phyloP scores from a whole-genome alignment of 768 basidiomycete genomes.

The Chalciporus pseudorubinellus region DNA sequence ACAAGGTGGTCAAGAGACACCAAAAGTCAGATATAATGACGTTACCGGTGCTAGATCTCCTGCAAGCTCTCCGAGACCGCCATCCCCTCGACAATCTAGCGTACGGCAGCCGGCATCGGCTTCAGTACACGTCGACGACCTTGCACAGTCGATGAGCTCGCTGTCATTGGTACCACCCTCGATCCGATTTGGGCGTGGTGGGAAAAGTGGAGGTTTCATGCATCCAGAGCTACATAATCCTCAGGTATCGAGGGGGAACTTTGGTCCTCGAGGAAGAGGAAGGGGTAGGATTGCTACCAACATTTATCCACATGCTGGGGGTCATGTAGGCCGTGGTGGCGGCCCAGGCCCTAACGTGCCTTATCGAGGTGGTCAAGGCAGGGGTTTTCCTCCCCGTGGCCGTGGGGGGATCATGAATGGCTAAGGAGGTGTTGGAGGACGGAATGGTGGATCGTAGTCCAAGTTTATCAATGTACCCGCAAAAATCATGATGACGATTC shows the following conservation, averaged over 20 bases:
- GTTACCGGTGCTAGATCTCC: conserved; percentile 18
- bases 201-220: conserved; percentile 51
- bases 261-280: conserved; percentile 32
- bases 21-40: conserved; percentile 22
- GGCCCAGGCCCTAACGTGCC: conserved; percentile 1
- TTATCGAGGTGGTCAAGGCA: conserved; percentile 3
- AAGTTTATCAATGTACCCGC: not conserved
- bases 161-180: conserved; percentile 64
- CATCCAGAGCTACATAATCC: conserved; percentile 34
- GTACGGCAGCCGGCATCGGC: conserved; percentile 17
- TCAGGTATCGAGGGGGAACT: conserved; percentile 27
- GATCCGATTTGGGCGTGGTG: conserved; percentile 74
- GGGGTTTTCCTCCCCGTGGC: conserved; percentile 16
- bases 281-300: conserved; percentile 27
- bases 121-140: conserved; percentile 41
- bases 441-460: conserved; percentile 11
- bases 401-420: conserved; percentile 10
- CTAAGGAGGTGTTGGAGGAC: conserved; percentile 8
- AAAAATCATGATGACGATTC: not conserved
- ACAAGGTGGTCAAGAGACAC: conserved; percentile 26
- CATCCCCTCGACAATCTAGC: conserved; percentile 22
- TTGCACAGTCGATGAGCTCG: conserved; percentile 47
- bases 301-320: conserved; percentile 15
- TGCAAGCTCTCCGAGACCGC: conserved; percentile 15
- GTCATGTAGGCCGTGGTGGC: conserved; percentile 8